Evolutionary conservation across 768 basidiomycete genomes (phyloP).

Genomic region (Amanita pseudoporphyria): DNA sequence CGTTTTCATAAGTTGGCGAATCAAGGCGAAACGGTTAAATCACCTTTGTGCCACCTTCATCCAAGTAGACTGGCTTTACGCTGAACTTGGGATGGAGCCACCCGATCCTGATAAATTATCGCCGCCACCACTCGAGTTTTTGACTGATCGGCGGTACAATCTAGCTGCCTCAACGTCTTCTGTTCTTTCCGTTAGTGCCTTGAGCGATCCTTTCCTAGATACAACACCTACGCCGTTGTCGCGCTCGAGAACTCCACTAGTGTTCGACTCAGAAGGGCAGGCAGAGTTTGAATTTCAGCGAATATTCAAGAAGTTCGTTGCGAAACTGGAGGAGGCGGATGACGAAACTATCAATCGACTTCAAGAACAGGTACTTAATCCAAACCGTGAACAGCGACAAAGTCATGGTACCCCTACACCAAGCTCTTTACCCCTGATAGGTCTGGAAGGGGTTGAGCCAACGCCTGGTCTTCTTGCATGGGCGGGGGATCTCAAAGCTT

Average conservation of each 20-base stretch:
- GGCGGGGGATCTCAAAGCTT: constrained; percentile 45
- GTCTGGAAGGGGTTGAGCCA: constrained; percentile 73
- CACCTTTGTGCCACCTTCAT: constrained; percentile 54
- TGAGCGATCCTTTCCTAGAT: constrained; percentile 38
- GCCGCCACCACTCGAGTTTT: constrained; percentile 17
- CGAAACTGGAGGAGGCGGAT: constrained; percentile 48
- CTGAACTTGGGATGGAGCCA: constrained; percentile 68
- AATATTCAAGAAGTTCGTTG: constrained; percentile 55
- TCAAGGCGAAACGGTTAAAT: constrained; percentile 56
- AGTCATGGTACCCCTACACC: constrained; percentile 3
- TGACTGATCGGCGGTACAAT: constrained; percentile 13
- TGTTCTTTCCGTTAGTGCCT: constrained; percentile 25
- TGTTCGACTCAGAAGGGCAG: constrained; percentile 26
- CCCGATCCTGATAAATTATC: constrained; percentile 39
- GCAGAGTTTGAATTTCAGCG: constrained; percentile 43
- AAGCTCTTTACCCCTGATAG: constrained; percentile 28
- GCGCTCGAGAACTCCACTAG: constrained; percentile 25
- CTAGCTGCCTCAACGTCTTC: constrained; percentile 23
- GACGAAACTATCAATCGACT: constrained; percentile 33
- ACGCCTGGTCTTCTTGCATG: constrained; percentile 65
- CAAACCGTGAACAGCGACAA: not conserved
- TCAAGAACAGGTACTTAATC: constrained; percentile 11
- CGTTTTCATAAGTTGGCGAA: not conserved
- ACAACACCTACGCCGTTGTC: constrained; percentile 43
- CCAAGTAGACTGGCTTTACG: constrained; percentile 76